Evolutionary conservation across 1,284 basidiomycete species (phyloP), one percentile per base, ranked within the genome.

Genomic region (Heliocybe sulcata): DNA sequence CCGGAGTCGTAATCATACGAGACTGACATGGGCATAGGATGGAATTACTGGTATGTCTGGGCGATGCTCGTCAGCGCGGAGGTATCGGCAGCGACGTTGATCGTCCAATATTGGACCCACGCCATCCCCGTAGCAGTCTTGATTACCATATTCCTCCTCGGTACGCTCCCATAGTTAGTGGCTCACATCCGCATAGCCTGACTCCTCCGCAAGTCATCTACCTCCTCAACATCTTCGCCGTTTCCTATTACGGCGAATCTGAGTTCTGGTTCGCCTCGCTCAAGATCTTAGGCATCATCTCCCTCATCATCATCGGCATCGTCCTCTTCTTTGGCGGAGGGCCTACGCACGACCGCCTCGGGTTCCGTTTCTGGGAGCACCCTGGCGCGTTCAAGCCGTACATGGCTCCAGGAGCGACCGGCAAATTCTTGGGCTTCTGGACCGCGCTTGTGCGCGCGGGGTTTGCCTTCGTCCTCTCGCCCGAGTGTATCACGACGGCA

Each of bases 401-500:
- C 69, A 68, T 3, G 76, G 74, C 45, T 60, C 66, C 54, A 57
- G 65, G 47, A 3, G 14, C 47, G 53, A 70, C 74, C 1, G 85
- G 85, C 61, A 75, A 81, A 22, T 92, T 87, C 74, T 74, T 91
- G 25, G 87, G 76, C n/a, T 79, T 92, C 62, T 70, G 90, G 54
- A 75, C 72, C 55, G 83, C 85, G 23, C 68, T 92, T 51, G 81
- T 90, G 22, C 87, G 90, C 65, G 89, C 91, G 10, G 87, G 85
- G 1, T 94, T 92, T 76, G 90, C 89, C 2, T 90, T 87, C 76
- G 47, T 49, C 6, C 83, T 89, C 64, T 90, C 87, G 29, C 86
- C 92, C 71, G 92, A 94, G 64, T 77, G 93, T 58, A 85, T 93
- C 52, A 87, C 87, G 6, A 81, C 90, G 54, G 79, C 88, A 33